Base-by-base conservation (phyloP, 345 rosid species). In the Citrus medica region DNA sequence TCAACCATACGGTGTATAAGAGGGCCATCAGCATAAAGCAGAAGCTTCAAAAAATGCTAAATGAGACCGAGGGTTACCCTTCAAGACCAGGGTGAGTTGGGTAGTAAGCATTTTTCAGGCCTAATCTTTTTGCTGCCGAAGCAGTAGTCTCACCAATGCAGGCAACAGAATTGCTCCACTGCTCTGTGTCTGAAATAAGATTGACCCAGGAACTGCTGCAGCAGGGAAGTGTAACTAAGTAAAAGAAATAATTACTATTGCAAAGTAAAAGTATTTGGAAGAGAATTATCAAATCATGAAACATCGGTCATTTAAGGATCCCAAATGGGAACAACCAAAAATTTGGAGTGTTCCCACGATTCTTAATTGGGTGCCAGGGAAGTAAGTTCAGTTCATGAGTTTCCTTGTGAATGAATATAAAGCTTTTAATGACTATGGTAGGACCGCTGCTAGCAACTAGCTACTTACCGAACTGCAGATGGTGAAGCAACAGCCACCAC, bases 91-190 rank as follows among this genome's bases (percentile, higher is more conserved):
- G 99, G 55, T 84, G 84, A 19, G 76, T 84, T 38, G 98, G 99
- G 80, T 85, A 85, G 89, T 87, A 94, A 35, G 92, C 94, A 76
- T 86, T 88, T 84, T 79, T 82, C 77, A 94, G 80, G 78, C 99
- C 98, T 71, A 91, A 80, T 61, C 83, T 86, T 91, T 81, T 89
- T 65, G 98, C 97, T 80, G 92, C 97, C 24, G 85, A 85, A 60
- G 97, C 99, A 78, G 98, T 96, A 69, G 97, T 96, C 88, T 96
- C 98, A 60, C 99, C 99, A 37, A 96, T 94, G 77, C 98, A 96
- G 58, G 93, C 99, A 72, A 92, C 85, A 35, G 88, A 89, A 81
- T 89, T 89, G 81, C 78, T 80, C 91, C 96, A 91, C 16, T 79
- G 76, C 79, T 87, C 85, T 37, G 67, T 76, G 73, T 92, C 90